Evolutionary conservation across 805 yeast species (phyloP), one percentile per base, ranked within the genome.

Genomic region (Zygotorulaspora sp.): DNA sequence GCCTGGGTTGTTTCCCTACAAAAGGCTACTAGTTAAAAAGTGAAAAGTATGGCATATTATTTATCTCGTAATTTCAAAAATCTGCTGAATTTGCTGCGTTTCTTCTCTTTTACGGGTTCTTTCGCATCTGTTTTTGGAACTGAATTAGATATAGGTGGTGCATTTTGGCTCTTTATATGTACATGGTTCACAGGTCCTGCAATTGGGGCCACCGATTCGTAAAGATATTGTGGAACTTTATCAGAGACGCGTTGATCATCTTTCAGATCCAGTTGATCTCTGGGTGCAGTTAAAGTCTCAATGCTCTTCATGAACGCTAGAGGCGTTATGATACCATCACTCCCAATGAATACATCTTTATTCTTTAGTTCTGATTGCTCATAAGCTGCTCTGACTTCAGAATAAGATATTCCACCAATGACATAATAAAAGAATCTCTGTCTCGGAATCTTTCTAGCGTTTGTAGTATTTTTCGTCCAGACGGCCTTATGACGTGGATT

Each of bases 351-450:
- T 12, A 92, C 73, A 44, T 87, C 95, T 55, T 77, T 80, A 52
- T 82, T 76, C 40, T 76, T 68, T 30, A 71, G 59, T 12, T 66
- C 61, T 6, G 86, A 74, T 32, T 87, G 68, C 45, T 85, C 90
- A 50, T 84, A 80, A 3, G 80, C 78, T 9, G 85, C 72, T 45
- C 90, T 74, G 19, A 83, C 65, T 60, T 92, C 99, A 2, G 89
- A 74, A 48, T 81, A 76, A 0, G 97, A 86, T 14, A 84, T 62
- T 6, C 97, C 98, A 15, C 99, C 99, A 2, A 95, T 82, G 18
- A 87, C 74, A 54, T 78, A 92, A 40, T 88, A 75, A 47, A 89
- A 75, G 6, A 89, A 68, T 34, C 92, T 68, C 55, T 86, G 96
- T 47, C 78, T 68, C 32, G 69, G 66, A 2, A 64, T 65, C 12